A percentile compares a stretch with the other conserved stretches of the same genome.
phyloP scores from a whole-genome alignment of 768 basidiomycete genomes.

The Phaeolepiota aurea region DNA sequence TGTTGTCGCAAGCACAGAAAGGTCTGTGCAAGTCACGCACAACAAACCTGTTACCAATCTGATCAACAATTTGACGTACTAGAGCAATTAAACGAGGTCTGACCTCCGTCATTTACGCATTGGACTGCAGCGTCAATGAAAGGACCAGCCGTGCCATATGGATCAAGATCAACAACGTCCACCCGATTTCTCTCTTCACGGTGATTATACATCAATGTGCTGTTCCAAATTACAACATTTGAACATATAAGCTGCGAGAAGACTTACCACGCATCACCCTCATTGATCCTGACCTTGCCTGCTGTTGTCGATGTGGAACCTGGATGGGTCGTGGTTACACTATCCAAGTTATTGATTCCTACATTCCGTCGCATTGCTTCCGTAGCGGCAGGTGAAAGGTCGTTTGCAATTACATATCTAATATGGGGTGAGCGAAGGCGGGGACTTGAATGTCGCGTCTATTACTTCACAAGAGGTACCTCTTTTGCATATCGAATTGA shows the following conservation, averaged over 20 bases:
- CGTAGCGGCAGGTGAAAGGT: slow-evolving; percentile 75
- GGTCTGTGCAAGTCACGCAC: slow-evolving; percentile 94
- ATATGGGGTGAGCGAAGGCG: slow-evolving; percentile 7
- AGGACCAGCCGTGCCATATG: slow-evolving; percentile 94
- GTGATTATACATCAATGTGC: slow-evolving; percentile 86
- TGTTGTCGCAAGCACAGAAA: slow-evolving; percentile 85
- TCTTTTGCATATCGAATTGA: slow-evolving; percentile 98
- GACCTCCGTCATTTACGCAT: slow-evolving; percentile 80
- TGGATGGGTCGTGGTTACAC: slow-evolving; percentile 14
- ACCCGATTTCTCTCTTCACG: slow-evolving; percentile 67
- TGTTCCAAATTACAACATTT: slow-evolving; percentile 18
- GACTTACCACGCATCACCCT: slow-evolving; percentile 88
- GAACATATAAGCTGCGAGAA: not conserved
- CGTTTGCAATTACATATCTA: slow-evolving; percentile 93
- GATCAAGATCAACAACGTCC: slow-evolving; percentile 96
- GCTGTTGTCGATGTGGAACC: slow-evolving; percentile 10
- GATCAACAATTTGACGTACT: slow-evolving; percentile 1
- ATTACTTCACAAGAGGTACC: slow-evolving; percentile 83
- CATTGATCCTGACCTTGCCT: slow-evolving; percentile 69
- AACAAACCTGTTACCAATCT: slow-evolving; percentile 56
- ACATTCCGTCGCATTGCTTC: slow-evolving; percentile 85
- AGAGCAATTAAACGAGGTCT: slow-evolving; percentile 10
- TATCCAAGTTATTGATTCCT: slow-evolving; percentile 62
- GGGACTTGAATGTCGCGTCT: not conserved
- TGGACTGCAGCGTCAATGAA: slow-evolving; percentile 96